phyloP scores from a whole-genome alignment of 2,329 filamentous ascomycete genomes.

The Capronia epimyces region DNA sequence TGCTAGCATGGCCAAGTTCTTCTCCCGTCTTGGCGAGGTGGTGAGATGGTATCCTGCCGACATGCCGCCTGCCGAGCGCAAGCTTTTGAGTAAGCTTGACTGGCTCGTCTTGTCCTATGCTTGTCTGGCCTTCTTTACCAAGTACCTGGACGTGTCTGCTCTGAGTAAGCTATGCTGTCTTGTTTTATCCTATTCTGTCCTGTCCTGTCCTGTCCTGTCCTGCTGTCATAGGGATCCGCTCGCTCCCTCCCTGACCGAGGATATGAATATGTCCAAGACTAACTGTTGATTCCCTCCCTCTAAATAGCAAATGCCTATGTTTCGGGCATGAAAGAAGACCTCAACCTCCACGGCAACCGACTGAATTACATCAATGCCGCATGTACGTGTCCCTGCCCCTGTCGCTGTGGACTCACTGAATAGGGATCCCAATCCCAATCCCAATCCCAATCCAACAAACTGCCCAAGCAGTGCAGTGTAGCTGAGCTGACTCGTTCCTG shows the following conservation, averaged over 20 bases:
- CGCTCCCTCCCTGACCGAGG: too few species aligned
- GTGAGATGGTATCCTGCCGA: neutral
- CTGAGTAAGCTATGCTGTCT: neutral
- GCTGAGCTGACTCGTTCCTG: too few species aligned
- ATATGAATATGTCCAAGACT: neutral
- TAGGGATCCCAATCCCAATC: too few species aligned
- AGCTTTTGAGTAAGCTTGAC: neutral
- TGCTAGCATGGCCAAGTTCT: neutral
- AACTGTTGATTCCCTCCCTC: too few species aligned
- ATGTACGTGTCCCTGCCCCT: neutral
- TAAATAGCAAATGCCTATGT: neutral
- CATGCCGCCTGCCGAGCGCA: neutral
- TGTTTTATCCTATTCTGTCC: too few species aligned
- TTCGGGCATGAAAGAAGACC: neutral
- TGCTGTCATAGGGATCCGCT: too few species aligned
- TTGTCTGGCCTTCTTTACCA: neutral
- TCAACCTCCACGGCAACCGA: neutral
- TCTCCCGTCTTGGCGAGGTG: neutral
- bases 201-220: too few species aligned
- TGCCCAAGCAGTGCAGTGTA: too few species aligned
- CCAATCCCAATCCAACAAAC: too few species aligned
- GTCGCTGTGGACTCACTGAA: too few species aligned
- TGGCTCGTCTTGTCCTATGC: neutral
- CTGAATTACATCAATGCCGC: slow-evolving; percentile 1
- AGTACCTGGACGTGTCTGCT: neutral